Conservation (phyloP, 2,329 filamentous ascomycete genomes). For the Trematosphaeria pertusa region DNA sequence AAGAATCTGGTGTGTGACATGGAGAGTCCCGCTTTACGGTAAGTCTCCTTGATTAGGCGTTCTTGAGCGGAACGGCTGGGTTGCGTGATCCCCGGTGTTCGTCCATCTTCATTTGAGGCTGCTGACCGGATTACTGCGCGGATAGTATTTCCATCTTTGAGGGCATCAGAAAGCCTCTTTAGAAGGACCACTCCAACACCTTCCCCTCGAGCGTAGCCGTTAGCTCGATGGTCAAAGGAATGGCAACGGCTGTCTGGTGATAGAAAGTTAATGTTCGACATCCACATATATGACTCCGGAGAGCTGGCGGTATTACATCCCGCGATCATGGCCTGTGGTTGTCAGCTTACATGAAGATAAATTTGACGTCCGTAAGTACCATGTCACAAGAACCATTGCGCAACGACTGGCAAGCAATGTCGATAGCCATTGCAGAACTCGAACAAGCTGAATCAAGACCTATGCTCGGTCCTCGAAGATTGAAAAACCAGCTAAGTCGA, state of each 20-base stretch:
- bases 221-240: conserved; percentile 28
- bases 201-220: conserved; percentile 31
- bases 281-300: background rate
- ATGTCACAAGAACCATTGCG: no score
- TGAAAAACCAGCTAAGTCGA: conserved; percentile 22
- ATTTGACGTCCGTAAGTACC: no score
- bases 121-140: conserved; percentile 25
- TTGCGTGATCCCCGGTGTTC: conserved; percentile 35
- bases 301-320: background rate
- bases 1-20: conserved; percentile 4
- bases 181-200: conserved; percentile 28
- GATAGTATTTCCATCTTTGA: no score
- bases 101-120: conserved; percentile 14
- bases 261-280: conserved; percentile 5
- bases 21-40: background rate
- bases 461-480: conserved; percentile 21
- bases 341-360: no score
- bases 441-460: conserved; percentile 29
- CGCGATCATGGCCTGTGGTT: no score
- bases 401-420: conserved; percentile 14
- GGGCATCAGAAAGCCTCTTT: conserved; percentile 24
- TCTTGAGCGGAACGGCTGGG: conserved; percentile 44
- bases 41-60: conserved; percentile 29
- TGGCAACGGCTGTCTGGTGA: conserved; percentile 26
- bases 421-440: conserved; percentile 3